Evolutionary conservation across 2,329 filamentous ascomycete genomes (phyloP), one percentile per base, ranked within the genome.

Genomic region (Fusarium nurragi): DNA sequence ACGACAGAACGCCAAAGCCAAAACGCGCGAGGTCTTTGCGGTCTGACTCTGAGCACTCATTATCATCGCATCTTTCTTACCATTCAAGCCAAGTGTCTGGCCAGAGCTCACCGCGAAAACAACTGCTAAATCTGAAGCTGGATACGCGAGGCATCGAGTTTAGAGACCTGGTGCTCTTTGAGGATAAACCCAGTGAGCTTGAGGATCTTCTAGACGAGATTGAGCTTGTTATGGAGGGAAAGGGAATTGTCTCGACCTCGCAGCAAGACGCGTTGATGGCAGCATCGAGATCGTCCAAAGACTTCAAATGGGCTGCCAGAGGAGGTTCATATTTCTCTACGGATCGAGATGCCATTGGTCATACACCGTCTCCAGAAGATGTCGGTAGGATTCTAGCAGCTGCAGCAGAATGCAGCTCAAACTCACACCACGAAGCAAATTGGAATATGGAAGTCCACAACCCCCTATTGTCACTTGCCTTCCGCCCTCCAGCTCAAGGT

Each of bases 391-490:
- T 64, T 5, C 22, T 64, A 5, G 36, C 26, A 22, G 56, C 47
- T 4, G 47, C 52, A 8, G 47, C 39, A 5, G 55, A 64, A 19
- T 60, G 60, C 22, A 60, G 44, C 18, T 44, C 37, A 1, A 36
- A 34, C 19, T 44, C 25, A 7, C 48, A 54, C 11, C 47, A 43
- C 8, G 48, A 64, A 32, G 51, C 39, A 4, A 50, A 56, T n/a
- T 64, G 47, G 60, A 60, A 60, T 22, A 19, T 53, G 9, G 47
- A 56, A 22, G 60, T 64, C 11, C 47, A 64, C 34, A 43, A 56
- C 6, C 47, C 16, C 8, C 41, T 64, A 10, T 18, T 64, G 13
- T 26, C 44, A n/a, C n/a, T 63, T 22, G 60, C 56, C 7, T 60
- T 64, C 36, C 60, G 45, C 4, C 52, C 52, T 11, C 40, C 22